Evolutionary conservation across 2,329 filamentous ascomycete genomes (phyloP).

Genomic region (Fusarium caatingaense): DNA sequence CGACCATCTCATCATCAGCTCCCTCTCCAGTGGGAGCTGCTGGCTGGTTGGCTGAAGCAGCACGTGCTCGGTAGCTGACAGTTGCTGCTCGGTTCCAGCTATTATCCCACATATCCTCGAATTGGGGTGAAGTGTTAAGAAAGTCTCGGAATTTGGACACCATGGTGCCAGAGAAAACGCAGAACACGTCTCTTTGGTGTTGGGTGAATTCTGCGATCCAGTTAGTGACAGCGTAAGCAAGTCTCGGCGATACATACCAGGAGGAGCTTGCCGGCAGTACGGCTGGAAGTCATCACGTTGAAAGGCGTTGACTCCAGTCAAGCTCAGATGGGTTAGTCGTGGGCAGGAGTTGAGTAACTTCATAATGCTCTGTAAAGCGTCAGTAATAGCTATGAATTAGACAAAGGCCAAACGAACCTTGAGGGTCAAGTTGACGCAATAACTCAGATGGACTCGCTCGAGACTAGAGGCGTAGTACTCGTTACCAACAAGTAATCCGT

Average conservation of each 20-base stretch:
- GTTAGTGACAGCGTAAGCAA: constrained; percentile 41
- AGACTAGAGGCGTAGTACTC: constrained; percentile 73
- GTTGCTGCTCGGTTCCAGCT: constrained; percentile 22
- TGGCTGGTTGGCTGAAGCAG: constrained; percentile 12
- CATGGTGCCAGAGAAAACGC: constrained; percentile 92
- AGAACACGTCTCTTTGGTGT: constrained; percentile 95
- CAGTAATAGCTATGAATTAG: constrained; percentile 12
- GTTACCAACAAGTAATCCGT: constrained; percentile 59
- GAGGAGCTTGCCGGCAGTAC: constrained; percentile 88
- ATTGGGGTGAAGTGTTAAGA: constrained; percentile 70
- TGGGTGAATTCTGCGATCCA: constrained; percentile 82
- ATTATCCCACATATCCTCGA: constrained; percentile 57
- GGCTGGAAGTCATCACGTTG: constrained; percentile 83
- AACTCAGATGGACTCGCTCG: constrained; percentile 95
- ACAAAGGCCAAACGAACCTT: constrained; percentile 66
- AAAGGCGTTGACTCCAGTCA: constrained; percentile 94
- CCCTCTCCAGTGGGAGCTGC: constrained; percentile 44
- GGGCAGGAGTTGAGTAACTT: constrained; percentile 90
- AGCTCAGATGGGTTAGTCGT: constrained; percentile 89
- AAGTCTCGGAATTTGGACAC: constrained; percentile 82
- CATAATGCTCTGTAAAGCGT: constrained; percentile 79
- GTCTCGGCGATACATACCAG: constrained; percentile 61
- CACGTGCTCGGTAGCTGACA: constrained; percentile 14
- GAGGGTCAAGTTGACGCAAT: constrained; percentile 87
- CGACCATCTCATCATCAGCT: constrained; percentile 58